Evolutionary conservation across 1,139 yeast genomes (phyloP), one percentile per base, ranked within the genome.

Genomic region (Geotrichum histeridarum): DNA sequence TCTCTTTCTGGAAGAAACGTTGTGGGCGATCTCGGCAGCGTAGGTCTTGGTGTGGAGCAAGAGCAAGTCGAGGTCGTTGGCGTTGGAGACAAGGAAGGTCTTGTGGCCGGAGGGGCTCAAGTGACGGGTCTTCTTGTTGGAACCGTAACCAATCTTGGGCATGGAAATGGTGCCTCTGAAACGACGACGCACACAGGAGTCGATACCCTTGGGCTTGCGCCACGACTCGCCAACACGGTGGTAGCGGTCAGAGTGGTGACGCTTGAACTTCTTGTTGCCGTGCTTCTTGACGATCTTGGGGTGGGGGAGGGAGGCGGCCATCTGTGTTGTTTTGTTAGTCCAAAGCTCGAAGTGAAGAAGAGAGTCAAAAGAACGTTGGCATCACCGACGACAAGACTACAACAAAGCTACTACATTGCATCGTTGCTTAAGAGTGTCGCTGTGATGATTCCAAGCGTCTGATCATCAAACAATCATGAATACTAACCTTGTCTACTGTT

Each of bases 141-240:
- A 90, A 79, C 99, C 98, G 84, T 88, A 94, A 82, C 99, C 99
- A 73, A 94, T 91, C 83, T 87, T 91, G 83, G 99, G 99, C 84
- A 91, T 95, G 73, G 93, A 83, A 75, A 93, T 87, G 80, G 94
- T 86, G 74, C 99, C 99, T 86, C 98, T 89, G 95, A 93, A 94
- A 83, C 98, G 89, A 84, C 98, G 91, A 85, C 98, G 91, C 77
- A 91, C 97, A 81, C 91, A 85, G 71, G 97, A 91, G 84, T 94
- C 99, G 75, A 94, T 94, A 93, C 99, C 99, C 89, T 91, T 93
- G 82, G 94, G 99, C 83, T 93, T 93, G 89, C 99, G 93, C 99
- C 99, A 94, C 84, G 85, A 86, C 81, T 89, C 97, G 73, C 90
- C 81, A 70, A 93, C 97, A 80, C 99, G 91, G 84, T 84, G 84